Conservation (phyloP, 2,329 filamentous ascomycete species). For the Fusarium longipes region DNA sequence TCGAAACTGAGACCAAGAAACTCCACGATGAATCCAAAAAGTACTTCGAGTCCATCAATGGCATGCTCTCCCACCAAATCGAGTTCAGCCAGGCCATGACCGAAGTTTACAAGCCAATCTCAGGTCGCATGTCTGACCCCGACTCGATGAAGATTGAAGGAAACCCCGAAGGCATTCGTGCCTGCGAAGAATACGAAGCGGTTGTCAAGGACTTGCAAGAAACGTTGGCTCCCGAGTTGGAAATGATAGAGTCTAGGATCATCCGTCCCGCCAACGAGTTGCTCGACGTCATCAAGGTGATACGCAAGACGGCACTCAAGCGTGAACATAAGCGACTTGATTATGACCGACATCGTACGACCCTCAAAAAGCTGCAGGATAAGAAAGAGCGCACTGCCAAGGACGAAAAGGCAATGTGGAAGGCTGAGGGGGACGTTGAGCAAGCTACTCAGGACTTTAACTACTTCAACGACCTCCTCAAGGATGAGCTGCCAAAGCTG, state of each 20-base stretch:
- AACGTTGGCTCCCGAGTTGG: constrained; percentile 88
- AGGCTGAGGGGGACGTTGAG: constrained; percentile 91
- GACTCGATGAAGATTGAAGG: constrained; percentile 83
- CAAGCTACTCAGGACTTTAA: constrained; percentile 95
- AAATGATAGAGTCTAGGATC: constrained; percentile 95
- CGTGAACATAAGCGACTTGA: constrained; percentile 98
- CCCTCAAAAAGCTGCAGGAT: constrained; percentile 93
- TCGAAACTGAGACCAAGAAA: constrained; percentile 95
- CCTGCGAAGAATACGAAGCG: constrained; percentile 95
- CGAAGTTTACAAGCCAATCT: constrained; percentile 98
- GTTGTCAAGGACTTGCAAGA: constrained; percentile 92
- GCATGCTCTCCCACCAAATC: constrained; percentile 97
- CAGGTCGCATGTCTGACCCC: constrained; percentile 93
- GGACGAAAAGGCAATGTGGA: constrained; percentile 97
- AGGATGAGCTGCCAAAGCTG: constrained; percentile 92
- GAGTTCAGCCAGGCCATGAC: constrained; percentile 96
- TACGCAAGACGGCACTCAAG: constrained; percentile 88
- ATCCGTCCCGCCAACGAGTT: constrained; percentile 94
- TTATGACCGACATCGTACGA: constrained; percentile 86
- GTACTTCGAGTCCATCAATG: constrained; percentile 97
- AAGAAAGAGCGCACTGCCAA: constrained; percentile 97
- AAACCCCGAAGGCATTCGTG: constrained; percentile 91
- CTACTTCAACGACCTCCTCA: constrained; percentile 97
- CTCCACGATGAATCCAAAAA: constrained; percentile 97
- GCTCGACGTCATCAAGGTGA: constrained; percentile 92